Evolutionary conservation across 257 asterid genomes (phyloP).

Genomic region (Rehmannia glutinosa): DNA sequence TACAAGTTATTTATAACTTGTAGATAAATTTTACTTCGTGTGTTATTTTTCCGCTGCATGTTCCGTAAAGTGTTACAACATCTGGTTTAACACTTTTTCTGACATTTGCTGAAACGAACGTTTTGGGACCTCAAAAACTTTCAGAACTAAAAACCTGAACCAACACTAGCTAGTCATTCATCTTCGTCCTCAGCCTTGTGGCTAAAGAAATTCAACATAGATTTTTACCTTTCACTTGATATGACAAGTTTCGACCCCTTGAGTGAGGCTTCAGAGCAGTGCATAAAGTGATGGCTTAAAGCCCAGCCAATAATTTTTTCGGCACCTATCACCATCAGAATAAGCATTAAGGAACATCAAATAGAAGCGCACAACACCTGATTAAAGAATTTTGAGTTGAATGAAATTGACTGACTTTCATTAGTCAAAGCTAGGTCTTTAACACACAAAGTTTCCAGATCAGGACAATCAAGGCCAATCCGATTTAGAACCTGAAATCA

Average conservation of each 20-base stretch:
- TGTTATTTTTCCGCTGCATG: too few relatives aligned
- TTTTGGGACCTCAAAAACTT: background rate
- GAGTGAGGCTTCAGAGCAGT: conserved; percentile 25
- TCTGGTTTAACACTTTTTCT: too few relatives aligned
- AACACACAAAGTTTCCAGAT: conserved; percentile 57
- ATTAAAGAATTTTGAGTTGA: conserved; percentile 6
- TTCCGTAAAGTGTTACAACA: too few relatives aligned
- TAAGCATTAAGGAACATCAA: conserved; percentile 4
- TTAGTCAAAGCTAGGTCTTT: conserved; percentile 62
- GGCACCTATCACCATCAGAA: conserved; percentile 40
- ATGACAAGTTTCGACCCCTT: conserved; percentile 39
- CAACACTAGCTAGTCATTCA: conserved; percentile 1
- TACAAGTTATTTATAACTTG: too few relatives aligned
- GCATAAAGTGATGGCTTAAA: conserved; percentile 71
- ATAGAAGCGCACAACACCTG: background rate
- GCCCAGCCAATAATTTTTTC: conserved; percentile 80
- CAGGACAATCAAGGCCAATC: conserved; percentile 50
- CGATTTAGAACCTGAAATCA: conserved; percentile 47
- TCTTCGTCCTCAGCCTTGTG: background rate
- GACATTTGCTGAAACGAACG: too few relatives aligned
- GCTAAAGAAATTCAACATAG: background rate
- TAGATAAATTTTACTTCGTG: too few relatives aligned
- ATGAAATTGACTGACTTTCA: conserved; percentile 50
- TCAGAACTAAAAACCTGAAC: conserved; percentile 17
- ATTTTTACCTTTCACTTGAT: conserved; percentile 48